These are phyloP conservation scores for Pistacia integerrima DNA, from an alignment of 345 rosid genomes.

Conservation along the genomic window DNA sequence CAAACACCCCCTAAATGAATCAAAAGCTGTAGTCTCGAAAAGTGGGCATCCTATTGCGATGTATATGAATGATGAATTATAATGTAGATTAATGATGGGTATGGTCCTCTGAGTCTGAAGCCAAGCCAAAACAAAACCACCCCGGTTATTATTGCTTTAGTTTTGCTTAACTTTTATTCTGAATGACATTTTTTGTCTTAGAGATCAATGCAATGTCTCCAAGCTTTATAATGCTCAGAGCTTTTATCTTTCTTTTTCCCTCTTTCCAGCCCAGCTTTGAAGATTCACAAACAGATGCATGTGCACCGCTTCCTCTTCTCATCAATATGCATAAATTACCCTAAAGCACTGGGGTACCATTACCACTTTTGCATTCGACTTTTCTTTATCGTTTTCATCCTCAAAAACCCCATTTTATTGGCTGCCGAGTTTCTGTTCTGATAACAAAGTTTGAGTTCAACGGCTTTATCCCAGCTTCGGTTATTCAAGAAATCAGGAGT, in stretches of 20 bases:
- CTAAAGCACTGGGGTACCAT: background rate
- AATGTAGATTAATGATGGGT: slow-evolving; percentile 15
- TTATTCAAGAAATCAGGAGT: background rate
- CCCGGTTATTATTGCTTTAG: background rate
- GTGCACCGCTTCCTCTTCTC: slow-evolving; percentile 16
- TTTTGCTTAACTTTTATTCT: slow-evolving; percentile 2
- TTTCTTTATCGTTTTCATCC: background rate
- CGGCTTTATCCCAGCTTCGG: background rate
- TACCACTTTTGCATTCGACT: background rate
- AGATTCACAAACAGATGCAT: slow-evolving; percentile 22
- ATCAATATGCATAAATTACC: slow-evolving; percentile 12
- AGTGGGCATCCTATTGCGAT: background rate
- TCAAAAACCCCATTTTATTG: background rate
- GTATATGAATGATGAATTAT: background rate
- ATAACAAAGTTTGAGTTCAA: background rate
- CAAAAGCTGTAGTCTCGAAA: background rate
- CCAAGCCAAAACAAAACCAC: background rate
- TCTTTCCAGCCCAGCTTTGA: slow-evolving; percentile 33
- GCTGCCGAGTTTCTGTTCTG: background rate
- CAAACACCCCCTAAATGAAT: no score
- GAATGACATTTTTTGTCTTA: slow-evolving; percentile 2
- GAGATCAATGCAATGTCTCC: slow-evolving; percentile 11
- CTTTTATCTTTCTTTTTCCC: slow-evolving; percentile 10
- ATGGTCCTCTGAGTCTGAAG: slow-evolving; percentile 15
- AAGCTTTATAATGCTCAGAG: slow-evolving; percentile 12